Evolutionary conservation across 2,329 filamentous ascomycete genomes (phyloP), one percentile per base, ranked within the genome.

Genomic region (Hymenoscyphus linearis): DNA sequence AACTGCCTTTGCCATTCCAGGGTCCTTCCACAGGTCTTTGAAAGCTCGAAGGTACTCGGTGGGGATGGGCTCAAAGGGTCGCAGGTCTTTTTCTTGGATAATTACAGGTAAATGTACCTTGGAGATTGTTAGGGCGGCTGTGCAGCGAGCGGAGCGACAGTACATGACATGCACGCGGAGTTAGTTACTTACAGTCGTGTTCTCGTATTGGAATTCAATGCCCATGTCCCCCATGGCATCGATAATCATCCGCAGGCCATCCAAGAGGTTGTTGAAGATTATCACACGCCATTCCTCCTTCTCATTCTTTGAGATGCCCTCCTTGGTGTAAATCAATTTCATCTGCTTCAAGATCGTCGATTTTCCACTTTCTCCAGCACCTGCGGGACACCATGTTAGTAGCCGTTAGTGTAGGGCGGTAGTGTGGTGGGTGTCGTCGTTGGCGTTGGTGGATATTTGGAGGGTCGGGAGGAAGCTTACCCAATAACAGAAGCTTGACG

Each of bases 281-380:
- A 97, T 93, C 16, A 92, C 90, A 69, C 95, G 92, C 83, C 91
- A 96, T 80, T 97, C 91, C 67, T 96, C 86, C 75, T 92, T 90
- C 76, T 98, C 95, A 66, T 85, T 86, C 71, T 90, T 89, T 72
- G 86, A 91, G 78, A 98, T 98, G 57, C 95, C 93, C 58, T 72
- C 69, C 75, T 92, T 87, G 14, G 91, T 87, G 75, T 98, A 95
- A 70, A 99, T 97, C 76, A 99, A 87, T 75, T 93, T 93, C 95
- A 99, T 98, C 81, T 98, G 93, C 80, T 98, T 98, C 67, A 98
- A 85, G 62, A 98, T 93, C 1, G 93, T 98, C 9, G 93, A 97
- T 78, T 98, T 98, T 67, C 93, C 91, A 62, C 89, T 95, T 78
- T 98, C 93, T 73, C 93, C 93, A 70, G 93, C 93, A 75, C 93